A percentile compares a stretch with the other conserved stretches of the same genome.
phyloP scores from a whole-genome alignment of 2,329 filamentous ascomycete species.

The Penicillium fuscoglaucum region DNA sequence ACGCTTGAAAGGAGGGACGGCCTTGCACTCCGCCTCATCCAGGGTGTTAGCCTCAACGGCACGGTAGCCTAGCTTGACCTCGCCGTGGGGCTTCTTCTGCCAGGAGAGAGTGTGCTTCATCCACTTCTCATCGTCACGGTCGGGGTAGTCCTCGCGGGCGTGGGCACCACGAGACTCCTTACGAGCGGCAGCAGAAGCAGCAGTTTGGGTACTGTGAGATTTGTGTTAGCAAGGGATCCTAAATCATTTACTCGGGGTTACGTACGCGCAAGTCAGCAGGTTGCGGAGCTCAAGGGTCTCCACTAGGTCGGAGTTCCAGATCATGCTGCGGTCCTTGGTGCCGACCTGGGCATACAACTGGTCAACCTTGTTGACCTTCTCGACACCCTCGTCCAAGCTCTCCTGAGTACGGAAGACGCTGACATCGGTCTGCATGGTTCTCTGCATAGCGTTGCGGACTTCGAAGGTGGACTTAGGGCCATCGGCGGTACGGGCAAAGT shows the following conservation, averaged over 20 bases:
- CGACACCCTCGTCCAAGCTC: constrained; percentile 88
- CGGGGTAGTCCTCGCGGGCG: constrained; percentile 93
- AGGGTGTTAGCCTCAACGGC: constrained; percentile 78
- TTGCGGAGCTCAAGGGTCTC: constrained; percentile 96
- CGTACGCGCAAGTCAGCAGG: constrained; percentile 91
- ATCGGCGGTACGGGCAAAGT: constrained; percentile 78
- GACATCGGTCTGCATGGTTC: constrained; percentile 97
- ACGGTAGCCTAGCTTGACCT: constrained; percentile 84
- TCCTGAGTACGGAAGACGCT: constrained; percentile 95
- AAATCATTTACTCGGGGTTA: constrained; percentile 32
- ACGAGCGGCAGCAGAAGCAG: constrained; percentile 82
- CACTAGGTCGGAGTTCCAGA: constrained; percentile 97
- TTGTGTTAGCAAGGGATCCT: constrained; percentile 9
- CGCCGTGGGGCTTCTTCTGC: constrained; percentile 89
- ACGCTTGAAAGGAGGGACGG: constrained; percentile 91
- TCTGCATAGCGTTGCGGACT: constrained; percentile 90
- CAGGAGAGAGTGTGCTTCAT: constrained; percentile 99
- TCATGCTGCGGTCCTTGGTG: constrained; percentile 99
- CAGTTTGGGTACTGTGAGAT: constrained; percentile 74
- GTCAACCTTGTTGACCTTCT: constrained; percentile 84
- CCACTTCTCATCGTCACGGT: constrained; percentile 94
- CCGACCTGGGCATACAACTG: constrained; percentile 76
- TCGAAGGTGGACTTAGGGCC: constrained; percentile 87
- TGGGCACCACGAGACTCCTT: constrained; percentile 98
- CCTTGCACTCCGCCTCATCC: constrained; percentile 94